A percentile compares a stretch with the other conserved stretches of the same genome.
phyloP scores from a whole-genome alignment of 1,284 basidiomycete genomes.

The Malassezia pachydermatis region DNA sequence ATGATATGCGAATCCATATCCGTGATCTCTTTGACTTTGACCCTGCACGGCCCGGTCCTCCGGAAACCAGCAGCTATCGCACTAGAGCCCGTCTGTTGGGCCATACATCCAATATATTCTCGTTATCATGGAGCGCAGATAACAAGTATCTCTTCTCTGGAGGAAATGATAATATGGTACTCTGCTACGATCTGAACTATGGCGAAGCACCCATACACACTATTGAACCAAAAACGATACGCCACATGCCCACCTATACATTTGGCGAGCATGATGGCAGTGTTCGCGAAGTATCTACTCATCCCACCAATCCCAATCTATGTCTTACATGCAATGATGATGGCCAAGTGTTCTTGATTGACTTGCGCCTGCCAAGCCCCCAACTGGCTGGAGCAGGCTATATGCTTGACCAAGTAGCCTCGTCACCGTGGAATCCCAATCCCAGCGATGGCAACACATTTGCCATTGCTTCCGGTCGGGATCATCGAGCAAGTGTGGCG shows the following conservation, averaged over 20 bases:
- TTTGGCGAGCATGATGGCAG: conserved; percentile 6
- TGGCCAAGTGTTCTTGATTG: conserved; percentile 14
- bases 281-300: conserved; percentile 18
- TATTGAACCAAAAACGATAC: neutral
- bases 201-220: conserved; percentile 2
- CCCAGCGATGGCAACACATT: conserved; percentile 14
- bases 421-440: conserved; percentile 18
- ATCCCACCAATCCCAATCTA: conserved; percentile 14
- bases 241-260: neutral
- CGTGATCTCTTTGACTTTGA: conserved; percentile 18
- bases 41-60: neutral
- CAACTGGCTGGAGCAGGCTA: conserved; percentile 6
- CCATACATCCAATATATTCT: conserved; percentile 17
- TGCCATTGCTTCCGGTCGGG: conserved; percentile 8
- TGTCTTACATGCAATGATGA: conserved; percentile 10
- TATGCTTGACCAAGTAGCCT: conserved; percentile 12
- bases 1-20: conserved; percentile 16
- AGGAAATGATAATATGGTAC: conserved; percentile 12
- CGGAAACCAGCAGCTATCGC: conserved; percentile 10
- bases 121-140: conserved; percentile 11
- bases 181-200: conserved; percentile 16
- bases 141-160: conserved; percentile 13
- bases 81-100: conserved; percentile 11
- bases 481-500: conserved; percentile 6
- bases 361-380: conserved; percentile 10